Evolutionary conservation across 2,329 filamentous ascomycete genomes (phyloP).

Genomic region (Exophiala xenobiotica): DNA sequence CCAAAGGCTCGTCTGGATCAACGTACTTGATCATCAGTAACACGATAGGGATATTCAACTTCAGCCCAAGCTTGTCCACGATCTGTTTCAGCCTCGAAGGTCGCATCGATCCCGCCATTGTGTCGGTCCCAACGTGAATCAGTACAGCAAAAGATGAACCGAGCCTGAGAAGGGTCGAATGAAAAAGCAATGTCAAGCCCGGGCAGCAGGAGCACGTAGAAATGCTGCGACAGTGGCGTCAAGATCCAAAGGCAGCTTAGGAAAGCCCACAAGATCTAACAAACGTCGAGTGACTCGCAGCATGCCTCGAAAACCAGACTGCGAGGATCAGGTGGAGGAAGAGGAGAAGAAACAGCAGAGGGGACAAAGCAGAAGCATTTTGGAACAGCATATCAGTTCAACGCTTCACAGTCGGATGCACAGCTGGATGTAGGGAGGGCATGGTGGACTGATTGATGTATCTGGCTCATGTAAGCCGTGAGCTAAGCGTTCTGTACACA

Average conservation of each 20-base stretch:
- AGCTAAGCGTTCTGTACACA: conserved; percentile 14
- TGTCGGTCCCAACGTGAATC: neutral
- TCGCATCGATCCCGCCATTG: conserved; percentile 8
- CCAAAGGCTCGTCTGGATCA: neutral
- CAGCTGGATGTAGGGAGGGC: neutral
- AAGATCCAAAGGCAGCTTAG: neutral
- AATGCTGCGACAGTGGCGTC: too few relatives aligned
- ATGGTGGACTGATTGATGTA: neutral
- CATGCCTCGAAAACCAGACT: too few relatives aligned
- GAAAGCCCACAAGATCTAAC: neutral
- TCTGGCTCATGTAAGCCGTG: conserved; percentile 16
- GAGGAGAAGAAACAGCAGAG: neutral
- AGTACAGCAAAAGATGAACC: neutral
- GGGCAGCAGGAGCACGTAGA: too few relatives aligned
- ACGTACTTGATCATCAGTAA: conserved; percentile 25
- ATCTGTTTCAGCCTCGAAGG: conserved; percentile 14
- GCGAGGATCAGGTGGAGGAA: conserved; percentile 3
- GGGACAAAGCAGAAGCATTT: neutral
- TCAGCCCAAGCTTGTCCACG: conserved; percentile 17
- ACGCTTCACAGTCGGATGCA: neutral
- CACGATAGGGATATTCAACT: conserved; percentile 17
- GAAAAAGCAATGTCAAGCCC: too few relatives aligned
- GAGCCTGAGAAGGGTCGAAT: too few relatives aligned
- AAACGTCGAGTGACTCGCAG: too few relatives aligned
- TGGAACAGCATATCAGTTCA: neutral